Conservation (phyloP, 805 yeast genomes). For the Torulaspora indica region DNA sequence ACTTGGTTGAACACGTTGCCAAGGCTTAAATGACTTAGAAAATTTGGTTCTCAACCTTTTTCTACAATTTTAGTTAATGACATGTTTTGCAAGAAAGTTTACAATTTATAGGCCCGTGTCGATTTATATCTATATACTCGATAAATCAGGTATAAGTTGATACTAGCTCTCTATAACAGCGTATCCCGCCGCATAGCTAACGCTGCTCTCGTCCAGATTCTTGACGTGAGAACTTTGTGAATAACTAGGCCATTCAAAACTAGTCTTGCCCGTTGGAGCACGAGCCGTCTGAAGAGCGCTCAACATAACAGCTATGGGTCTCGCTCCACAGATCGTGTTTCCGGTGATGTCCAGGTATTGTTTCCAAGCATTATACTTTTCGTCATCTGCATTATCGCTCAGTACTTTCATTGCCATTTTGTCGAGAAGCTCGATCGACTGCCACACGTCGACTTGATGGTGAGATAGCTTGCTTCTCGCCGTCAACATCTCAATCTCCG, state of each 20-base stretch:
- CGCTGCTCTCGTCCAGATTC: conserved; percentile 60
- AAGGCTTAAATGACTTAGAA: conserved; percentile 26
- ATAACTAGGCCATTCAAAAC: conserved; percentile 71
- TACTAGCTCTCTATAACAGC: conserved; percentile 22
- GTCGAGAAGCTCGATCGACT: conserved; percentile 73
- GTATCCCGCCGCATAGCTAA: conserved; percentile 86
- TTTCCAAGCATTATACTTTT: conserved; percentile 57
- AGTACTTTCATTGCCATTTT: conserved; percentile 57
- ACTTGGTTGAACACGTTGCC: conserved; percentile 62
- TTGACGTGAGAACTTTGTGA: conserved; percentile 63
- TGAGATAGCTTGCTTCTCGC: conserved; percentile 29
- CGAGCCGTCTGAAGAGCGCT: conserved; percentile 38
- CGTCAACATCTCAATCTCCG: conserved; percentile 31
- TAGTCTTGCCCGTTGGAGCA: conserved; percentile 14
- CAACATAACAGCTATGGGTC: conserved; percentile 67
- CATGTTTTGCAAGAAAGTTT: conserved; percentile 10
- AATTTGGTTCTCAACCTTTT: neutral
- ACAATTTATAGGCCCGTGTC: conserved; percentile 7
- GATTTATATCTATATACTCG: conserved; percentile 7
- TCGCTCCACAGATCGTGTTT: conserved; percentile 91
- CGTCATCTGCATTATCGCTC: conserved; percentile 41
- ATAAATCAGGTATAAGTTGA: conserved; percentile 5
- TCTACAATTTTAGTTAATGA: conserved; percentile 11
- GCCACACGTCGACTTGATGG: conserved; percentile 49
- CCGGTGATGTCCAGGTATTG: conserved; percentile 64